These are phyloP conservation scores for Fusarium guadeloupense DNA, from an alignment of 2,329 filamentous ascomycete species.

Conservation along the genomic window DNA sequence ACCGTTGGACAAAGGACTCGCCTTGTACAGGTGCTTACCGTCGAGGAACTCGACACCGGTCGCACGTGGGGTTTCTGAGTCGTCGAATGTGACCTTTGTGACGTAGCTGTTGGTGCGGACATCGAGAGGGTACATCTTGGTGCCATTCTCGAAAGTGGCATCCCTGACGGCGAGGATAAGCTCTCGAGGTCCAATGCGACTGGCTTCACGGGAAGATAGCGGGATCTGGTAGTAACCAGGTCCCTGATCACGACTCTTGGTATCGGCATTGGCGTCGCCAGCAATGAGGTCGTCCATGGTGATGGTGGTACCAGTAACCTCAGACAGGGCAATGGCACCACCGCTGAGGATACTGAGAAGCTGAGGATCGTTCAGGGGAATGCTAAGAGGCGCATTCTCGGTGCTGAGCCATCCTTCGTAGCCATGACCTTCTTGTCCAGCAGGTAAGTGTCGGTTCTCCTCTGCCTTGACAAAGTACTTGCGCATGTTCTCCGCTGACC, in stretches of 20 bases:
- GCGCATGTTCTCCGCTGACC: slow-evolving; percentile 68
- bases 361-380: slow-evolving; percentile 25
- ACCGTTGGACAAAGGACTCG: slow-evolving; percentile 20
- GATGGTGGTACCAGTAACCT: slow-evolving; percentile 18
- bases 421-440: slow-evolving; percentile 27
- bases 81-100: slow-evolving; percentile 51
- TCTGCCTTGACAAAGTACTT: slow-evolving; percentile 67
- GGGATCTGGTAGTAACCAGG: slow-evolving; percentile 66
- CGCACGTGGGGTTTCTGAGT: slow-evolving; percentile 43
- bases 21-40: slow-evolving; percentile 37
- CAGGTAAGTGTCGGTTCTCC: slow-evolving; percentile 57
- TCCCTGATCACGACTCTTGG: slow-evolving; percentile 23
- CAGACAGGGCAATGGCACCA: slow-evolving; percentile 17
- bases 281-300: slow-evolving; percentile 28
- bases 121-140: slow-evolving; percentile 35
- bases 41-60: slow-evolving; percentile 47
- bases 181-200: slow-evolving; percentile 64
- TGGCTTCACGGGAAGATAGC: slow-evolving; percentile 58
- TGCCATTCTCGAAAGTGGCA: slow-evolving; percentile 23
- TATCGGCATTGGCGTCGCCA: slow-evolving; percentile 33
- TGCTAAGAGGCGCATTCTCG: slow-evolving; percentile 30
- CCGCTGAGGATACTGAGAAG: slow-evolving; percentile 26
- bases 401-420: slow-evolving; percentile 37
- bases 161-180: slow-evolving; percentile 55
- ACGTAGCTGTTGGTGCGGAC: slow-evolving; percentile 43